A percentile compares a stretch with the other conserved stretches of the same genome.
Conservation (phyloP, 1,284 basidiomycete genomes). For the Malassezia equina region DNA sequence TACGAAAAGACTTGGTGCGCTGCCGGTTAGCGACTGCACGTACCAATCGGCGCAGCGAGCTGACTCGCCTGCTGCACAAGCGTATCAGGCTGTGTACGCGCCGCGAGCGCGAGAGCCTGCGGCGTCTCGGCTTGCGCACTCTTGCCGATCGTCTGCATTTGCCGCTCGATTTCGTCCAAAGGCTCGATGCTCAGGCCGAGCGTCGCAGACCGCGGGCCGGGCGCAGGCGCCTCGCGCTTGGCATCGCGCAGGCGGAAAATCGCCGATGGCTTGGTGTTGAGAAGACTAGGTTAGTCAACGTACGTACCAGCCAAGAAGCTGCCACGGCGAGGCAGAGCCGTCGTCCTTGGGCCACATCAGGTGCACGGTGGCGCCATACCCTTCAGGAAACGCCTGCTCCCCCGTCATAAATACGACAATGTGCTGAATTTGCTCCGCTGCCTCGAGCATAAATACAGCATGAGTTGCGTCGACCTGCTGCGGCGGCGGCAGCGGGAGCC, state of each 20-base stretch:
- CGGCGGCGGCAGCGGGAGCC: conserved; percentile 32
- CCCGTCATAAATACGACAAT: conserved; percentile 45
- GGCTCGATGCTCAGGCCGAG: conserved; percentile 43
- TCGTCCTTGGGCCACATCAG: conserved; percentile 27
- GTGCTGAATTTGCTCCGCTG: conserved; percentile 31
- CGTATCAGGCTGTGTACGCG: not conserved
- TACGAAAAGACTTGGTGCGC: conserved; percentile 40
- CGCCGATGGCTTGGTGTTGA: conserved; percentile 41
- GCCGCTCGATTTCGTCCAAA: conserved; percentile 26
- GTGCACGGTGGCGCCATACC: conserved; percentile 41
- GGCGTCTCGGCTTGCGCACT: not conserved
- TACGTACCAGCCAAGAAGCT: conserved; percentile 33
- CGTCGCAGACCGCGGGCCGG: conserved; percentile 21
- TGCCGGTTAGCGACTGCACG: conserved; percentile 13
- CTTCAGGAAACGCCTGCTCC: conserved; percentile 36
- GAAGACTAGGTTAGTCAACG: conserved; percentile 18
- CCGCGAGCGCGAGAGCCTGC: conserved; percentile 2
- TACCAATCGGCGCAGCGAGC: conserved; percentile 36
- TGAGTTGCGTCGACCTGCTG: conserved; percentile 45
- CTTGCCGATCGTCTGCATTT: conserved; percentile 20
- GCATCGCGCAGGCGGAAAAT: conserved; percentile 33
- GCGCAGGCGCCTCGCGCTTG: not conserved
- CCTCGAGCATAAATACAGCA: conserved; percentile 36
- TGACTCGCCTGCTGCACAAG: conserved; percentile 15
- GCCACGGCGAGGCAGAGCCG: conserved; percentile 22